Evolutionary conservation across 2,329 filamentous ascomycete genomes (phyloP).

Genomic region (Ophiostoma piceae): DNA sequence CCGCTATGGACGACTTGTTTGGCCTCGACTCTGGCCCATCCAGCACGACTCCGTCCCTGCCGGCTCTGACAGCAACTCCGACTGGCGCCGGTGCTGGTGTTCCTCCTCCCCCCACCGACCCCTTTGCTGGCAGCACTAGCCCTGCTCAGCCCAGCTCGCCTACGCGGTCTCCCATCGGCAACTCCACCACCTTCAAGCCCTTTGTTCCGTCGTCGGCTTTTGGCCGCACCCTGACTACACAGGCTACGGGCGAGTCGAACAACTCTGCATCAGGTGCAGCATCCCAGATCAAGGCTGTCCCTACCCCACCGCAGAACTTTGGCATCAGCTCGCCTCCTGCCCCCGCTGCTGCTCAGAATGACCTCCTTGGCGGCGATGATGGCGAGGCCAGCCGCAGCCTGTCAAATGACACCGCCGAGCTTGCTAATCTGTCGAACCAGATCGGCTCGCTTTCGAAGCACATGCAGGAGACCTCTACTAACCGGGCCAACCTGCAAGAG

Average conservation of each 20-base stretch:
- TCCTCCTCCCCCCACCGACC: conserved; percentile 53
- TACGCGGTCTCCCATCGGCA: conserved; percentile 44
- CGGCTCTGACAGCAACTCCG: conserved; percentile 21
- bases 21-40: conserved; percentile 67
- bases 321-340: conserved; percentile 13
- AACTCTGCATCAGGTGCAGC: conserved; percentile 41
- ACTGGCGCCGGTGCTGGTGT: conserved; percentile 47
- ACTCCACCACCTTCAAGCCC: conserved; percentile 65
- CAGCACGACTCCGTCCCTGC: conserved; percentile 42
- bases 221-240: conserved; percentile 72
- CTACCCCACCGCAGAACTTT: not conserved
- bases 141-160: conserved; percentile 50
- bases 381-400: conserved; percentile 87
- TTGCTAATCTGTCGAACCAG: conserved; percentile 94
- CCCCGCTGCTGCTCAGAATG: conserved; percentile 48
- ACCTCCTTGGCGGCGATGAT: conserved; percentile 82
- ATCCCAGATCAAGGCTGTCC: conserved; percentile 29
- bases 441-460: conserved; percentile 85
- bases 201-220: conserved; percentile 92
- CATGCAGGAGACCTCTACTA: conserved; percentile 86
- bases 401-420: conserved; percentile 81
- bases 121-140: conserved; percentile 52
- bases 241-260: conserved; percentile 63
- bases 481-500: conserved; percentile 71
- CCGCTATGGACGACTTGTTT: conserved; percentile 89